These are phyloP conservation scores for Agaricus subrufescens DNA, from an alignment of 768 basidiomycete genomes.

Conservation along the genomic window DNA sequence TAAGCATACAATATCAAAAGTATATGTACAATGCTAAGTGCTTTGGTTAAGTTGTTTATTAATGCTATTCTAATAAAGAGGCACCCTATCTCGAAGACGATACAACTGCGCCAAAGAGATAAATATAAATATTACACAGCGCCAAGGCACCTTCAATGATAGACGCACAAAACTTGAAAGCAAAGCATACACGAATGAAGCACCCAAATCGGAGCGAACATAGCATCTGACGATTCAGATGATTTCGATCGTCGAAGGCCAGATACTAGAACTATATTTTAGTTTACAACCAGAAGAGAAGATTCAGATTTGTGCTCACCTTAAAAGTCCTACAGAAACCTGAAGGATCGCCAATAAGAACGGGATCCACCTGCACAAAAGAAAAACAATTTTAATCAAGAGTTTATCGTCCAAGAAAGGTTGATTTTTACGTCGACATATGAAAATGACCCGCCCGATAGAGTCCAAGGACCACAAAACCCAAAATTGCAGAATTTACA, in stretches of 20 bases:
- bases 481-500: conserved; percentile 39
- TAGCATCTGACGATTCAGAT: conserved; percentile 18
- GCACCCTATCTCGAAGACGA: too few relatives aligned
- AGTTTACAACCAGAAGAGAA: background rate
- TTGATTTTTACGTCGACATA: conserved; percentile 47
- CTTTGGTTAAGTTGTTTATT: too few relatives aligned
- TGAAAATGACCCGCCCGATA: conserved; percentile 40
- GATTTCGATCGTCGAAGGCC: conserved; percentile 44
- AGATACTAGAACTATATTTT: conserved; percentile 29
- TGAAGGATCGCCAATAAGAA: conserved; percentile 40
- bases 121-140: too few relatives aligned
- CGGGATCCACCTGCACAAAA: conserved; percentile 37
- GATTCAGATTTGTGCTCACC: conserved; percentile 19
- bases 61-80: too few relatives aligned
- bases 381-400: background rate
- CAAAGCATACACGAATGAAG: too few relatives aligned
- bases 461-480: conserved; percentile 39
- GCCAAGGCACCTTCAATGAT: too few relatives aligned
- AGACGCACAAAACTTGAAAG: too few relatives aligned
- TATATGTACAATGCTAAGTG: too few relatives aligned
- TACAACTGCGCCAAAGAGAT: too few relatives aligned
- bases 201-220: background rate
- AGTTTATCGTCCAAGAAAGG: background rate
- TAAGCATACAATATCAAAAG: too few relatives aligned
- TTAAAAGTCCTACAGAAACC: conserved; percentile 35